Conservation (phyloP, 2,329 filamentous ascomycete species). For the Fusarium anthophilum region DNA sequence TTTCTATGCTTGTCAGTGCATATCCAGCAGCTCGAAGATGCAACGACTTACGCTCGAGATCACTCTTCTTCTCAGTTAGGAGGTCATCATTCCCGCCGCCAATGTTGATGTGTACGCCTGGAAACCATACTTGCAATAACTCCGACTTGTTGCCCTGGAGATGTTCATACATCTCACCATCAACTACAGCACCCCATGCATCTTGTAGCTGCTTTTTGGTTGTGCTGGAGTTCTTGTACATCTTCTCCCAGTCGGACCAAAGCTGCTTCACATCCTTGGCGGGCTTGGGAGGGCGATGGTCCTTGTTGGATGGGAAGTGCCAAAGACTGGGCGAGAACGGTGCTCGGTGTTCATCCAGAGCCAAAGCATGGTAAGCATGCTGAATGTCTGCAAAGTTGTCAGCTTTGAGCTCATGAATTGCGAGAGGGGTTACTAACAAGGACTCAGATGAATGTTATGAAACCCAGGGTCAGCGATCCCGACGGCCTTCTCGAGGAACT, state of each 20-base stretch:
- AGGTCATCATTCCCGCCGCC: constrained; percentile 35
- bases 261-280: constrained; percentile 16
- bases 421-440: constrained; percentile 26
- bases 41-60: constrained; percentile 34
- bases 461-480: constrained; percentile 35
- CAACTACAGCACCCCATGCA: constrained; percentile 28
- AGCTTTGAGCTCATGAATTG: background rate
- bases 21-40: background rate
- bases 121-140: constrained; percentile 42
- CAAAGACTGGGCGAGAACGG: constrained; percentile 46
- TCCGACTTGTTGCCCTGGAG: constrained; percentile 21
- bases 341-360: constrained; percentile 60
- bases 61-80: constrained; percentile 36
- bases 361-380: constrained; percentile 65
- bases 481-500: constrained; percentile 31
- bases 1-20: constrained; percentile 28
- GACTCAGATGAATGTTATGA: constrained; percentile 39
- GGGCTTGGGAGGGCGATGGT: constrained; percentile 1
- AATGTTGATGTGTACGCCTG: constrained; percentile 42
- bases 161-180: constrained; percentile 32
- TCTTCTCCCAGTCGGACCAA: constrained; percentile 18
- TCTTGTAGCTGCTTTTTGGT: constrained; percentile 16
- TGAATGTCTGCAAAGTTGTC: constrained; percentile 49
- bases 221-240: constrained; percentile 5
- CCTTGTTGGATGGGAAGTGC: constrained; percentile 33